Percentiles rank a stretch among this genome's conserved stretches.
Conservation (phyloP, 2,329 filamentous ascomycete genomes). For the Fusarium pseudonygamai region DNA sequence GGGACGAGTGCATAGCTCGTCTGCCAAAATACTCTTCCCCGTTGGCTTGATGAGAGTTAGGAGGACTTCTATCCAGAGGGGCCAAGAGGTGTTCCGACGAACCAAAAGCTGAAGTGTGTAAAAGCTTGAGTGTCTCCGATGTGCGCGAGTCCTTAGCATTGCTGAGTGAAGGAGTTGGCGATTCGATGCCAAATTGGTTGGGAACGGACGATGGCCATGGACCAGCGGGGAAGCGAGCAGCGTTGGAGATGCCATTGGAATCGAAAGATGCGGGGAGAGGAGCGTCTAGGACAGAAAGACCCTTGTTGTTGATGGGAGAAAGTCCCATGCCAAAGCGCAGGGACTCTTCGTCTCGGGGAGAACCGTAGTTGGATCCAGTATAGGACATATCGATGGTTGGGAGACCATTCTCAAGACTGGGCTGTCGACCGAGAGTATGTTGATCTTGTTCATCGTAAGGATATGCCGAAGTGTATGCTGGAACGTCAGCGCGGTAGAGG, state of each 20-base stretch:
- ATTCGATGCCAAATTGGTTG: conserved; percentile 89
- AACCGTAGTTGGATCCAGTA: conserved; percentile 75
- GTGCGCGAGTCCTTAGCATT: conserved; percentile 68
- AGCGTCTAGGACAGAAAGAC: conserved; percentile 90
- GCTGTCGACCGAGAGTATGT: conserved; percentile 58
- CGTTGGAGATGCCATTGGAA: conserved; percentile 92
- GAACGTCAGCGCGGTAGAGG: conserved; percentile 57
- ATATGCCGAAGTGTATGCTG: conserved; percentile 51
- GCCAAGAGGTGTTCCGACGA: conserved; percentile 70
- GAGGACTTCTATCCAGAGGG: conserved; percentile 57
- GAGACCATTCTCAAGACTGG: conserved; percentile 64
- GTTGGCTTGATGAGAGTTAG: conserved; percentile 61
- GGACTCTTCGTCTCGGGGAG: conserved; percentile 75
- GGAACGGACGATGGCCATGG: conserved; percentile 94
- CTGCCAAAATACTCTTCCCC: conserved; percentile 73
- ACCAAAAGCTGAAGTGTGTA: conserved; percentile 75
- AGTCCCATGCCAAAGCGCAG: conserved; percentile 74
- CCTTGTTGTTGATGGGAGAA: conserved; percentile 77
- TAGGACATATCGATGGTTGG: conserved; percentile 69
- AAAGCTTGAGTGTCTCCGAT: conserved; percentile 70
- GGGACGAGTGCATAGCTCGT: conserved; percentile 75
- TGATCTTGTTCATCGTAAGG: conserved; percentile 54
- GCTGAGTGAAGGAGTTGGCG: conserved; percentile 78
- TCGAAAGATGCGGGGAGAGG: conserved; percentile 95
- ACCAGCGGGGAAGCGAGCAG: conserved; percentile 79